Evolutionary conservation across 1,284 basidiomycete genomes (phyloP).

Genomic region (Gastroboletus turbinatus): DNA sequence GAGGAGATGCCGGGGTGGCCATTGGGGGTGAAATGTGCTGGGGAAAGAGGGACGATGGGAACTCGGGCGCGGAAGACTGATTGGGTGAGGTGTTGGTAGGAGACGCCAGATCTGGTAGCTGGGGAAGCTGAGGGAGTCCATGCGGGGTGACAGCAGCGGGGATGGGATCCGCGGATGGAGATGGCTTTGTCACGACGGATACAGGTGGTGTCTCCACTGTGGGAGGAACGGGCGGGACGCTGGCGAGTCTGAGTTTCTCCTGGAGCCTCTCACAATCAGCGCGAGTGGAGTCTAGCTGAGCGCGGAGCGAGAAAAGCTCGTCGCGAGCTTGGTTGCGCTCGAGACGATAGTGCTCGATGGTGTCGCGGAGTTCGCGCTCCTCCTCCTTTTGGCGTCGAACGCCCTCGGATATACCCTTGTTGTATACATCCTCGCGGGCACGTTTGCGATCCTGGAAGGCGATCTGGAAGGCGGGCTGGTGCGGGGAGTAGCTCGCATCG

Average conservation of each 20-base stretch:
- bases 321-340: slow-evolving; percentile 36
- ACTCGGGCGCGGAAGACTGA: slow-evolving; percentile 18
- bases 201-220: background rate
- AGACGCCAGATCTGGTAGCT: background rate
- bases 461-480: slow-evolving; percentile 38
- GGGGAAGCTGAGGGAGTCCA: slow-evolving; percentile 4
- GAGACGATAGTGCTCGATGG: slow-evolving; percentile 33
- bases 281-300: slow-evolving; percentile 38
- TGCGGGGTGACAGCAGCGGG: background rate
- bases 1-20: slow-evolving; percentile 35
- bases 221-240: background rate
- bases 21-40: slow-evolving; percentile 26
- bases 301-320: slow-evolving; percentile 35
- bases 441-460: slow-evolving; percentile 42
- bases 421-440: slow-evolving; percentile 32
- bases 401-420: slow-evolving; percentile 33
- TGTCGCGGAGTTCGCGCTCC: slow-evolving; percentile 32
- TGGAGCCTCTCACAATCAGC: slow-evolving; percentile 36
- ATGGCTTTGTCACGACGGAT: slow-evolving; percentile 3
- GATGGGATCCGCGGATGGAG: slow-evolving; percentile 2
- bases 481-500: slow-evolving; percentile 38
- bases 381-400: slow-evolving; percentile 37
- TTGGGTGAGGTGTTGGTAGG: slow-evolving; percentile 7
- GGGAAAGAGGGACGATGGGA: slow-evolving; percentile 21
- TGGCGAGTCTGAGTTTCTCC: slow-evolving; percentile 22